Evolutionary conservation across 345 rosid species (phyloP).

Genomic region (Camelina sativa): DNA sequence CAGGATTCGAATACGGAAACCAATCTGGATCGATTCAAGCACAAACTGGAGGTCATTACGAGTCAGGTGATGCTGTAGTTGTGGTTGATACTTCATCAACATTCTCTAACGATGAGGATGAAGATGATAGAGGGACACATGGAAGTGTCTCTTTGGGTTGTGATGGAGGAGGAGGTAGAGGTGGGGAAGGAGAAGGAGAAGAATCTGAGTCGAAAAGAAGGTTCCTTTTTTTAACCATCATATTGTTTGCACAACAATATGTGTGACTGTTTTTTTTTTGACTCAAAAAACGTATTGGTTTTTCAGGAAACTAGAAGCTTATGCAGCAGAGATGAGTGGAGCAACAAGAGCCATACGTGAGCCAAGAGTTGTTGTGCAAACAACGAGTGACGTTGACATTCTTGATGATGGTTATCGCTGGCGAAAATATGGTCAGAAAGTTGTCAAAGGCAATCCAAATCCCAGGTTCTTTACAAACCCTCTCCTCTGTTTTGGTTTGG

Average conservation of each 20-base stretch:
- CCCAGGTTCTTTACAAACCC: constrained; percentile 62
- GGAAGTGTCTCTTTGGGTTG: constrained; percentile 67
- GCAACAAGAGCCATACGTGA: constrained; percentile 93
- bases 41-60: constrained; percentile 57
- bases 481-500: not conserved
- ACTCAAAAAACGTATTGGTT: not conserved
- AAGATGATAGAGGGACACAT: constrained; percentile 79
- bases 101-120: constrained; percentile 74
- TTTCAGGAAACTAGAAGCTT: constrained; percentile 81
- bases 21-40: constrained; percentile 51
- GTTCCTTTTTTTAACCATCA: constrained; percentile 31
- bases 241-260: not conserved
- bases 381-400: constrained; percentile 95
- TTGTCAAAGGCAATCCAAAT: constrained; percentile 98
- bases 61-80: constrained; percentile 57
- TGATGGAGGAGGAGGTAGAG: constrained; percentile 58
- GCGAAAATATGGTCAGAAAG: constrained; percentile 99
- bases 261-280: constrained; percentile 26
- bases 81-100: constrained; percentile 73
- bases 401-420: constrained; percentile 98
- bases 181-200: constrained; percentile 59
- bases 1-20: constrained; percentile 58
- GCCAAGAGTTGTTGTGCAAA: constrained; percentile 98
- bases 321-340: constrained; percentile 84
- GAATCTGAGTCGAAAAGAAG: constrained; percentile 95